Base-by-base conservation (phyloP, 1,284 basidiomycete genomes). In the Cryptococcus sp. region DNA sequence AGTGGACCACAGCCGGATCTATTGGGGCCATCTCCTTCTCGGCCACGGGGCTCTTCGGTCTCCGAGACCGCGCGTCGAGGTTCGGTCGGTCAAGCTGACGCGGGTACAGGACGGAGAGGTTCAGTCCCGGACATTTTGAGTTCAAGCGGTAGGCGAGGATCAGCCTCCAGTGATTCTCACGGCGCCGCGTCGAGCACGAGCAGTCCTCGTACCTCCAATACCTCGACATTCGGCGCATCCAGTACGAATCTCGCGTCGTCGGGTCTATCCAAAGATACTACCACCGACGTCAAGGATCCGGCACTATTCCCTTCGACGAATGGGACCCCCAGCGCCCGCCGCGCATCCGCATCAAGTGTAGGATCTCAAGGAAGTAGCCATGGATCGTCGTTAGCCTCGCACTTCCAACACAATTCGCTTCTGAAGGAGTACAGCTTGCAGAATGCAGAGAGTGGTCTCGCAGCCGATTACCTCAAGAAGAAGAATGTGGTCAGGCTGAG, bases 401-500 rank as follows among this genome's bases (percentile, higher is more conserved):
- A 78, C 62, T 70, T 79, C 60, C 78, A 78, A 38, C 69, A 75
- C 39, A 80, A 80, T 67, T 58, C 66, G 45, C 72, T 85, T 35
- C 60, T 84, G 30, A 81, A 82, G 60, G 78, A 82, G 53, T 99
- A 97, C 78, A 87, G 91, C 25, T 81, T 99, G 68, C 93, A 97
- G 75, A 79, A 88, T 59, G 92, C 93, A 17, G 94, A 98, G 81
- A 90, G 88, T 60, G 95, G 95, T 22, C 79, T 98, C 16, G 96
- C 93, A 20, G 94, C 91, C 54, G 95, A 99, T 78, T 99, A 99
- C 78, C 64, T 87, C 68, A 99, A 99, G 83, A 83, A 93, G 62
- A 89, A 87, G 79, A 91, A 98, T 77, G 93, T 98, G 41, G 93
- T 99, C n/a, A 84, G 95, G 25, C 86, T 98, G 38, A 81, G 96